phyloP scores from a whole-genome alignment of 768 basidiomycete genomes.

The Podaxis mareebaensis region DNA sequence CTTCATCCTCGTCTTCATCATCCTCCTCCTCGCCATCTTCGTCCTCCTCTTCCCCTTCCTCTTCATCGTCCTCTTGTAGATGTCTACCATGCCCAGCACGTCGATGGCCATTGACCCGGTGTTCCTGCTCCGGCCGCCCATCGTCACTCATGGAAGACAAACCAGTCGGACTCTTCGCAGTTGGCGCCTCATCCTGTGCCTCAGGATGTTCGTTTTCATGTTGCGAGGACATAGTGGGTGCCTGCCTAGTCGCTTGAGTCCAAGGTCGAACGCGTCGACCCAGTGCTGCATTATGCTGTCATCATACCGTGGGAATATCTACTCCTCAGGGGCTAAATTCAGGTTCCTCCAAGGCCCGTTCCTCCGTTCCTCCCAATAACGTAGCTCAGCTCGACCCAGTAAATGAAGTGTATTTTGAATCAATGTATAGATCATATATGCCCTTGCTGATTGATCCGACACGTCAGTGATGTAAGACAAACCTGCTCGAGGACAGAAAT shows the following conservation, averaged over 20 bases:
- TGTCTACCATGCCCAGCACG: not conserved
- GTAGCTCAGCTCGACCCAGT: no score
- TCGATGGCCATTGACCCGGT: conserved; percentile 2
- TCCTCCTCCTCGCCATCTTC: conserved; percentile 26
- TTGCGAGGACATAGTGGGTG: conserved; percentile 9
- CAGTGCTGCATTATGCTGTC: not conserved
- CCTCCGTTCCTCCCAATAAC: no score
- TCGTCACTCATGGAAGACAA: conserved; percentile 13
- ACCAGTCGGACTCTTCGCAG: conserved; percentile 20
- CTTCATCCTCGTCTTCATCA: conserved; percentile 38
- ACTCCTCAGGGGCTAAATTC: not conserved
- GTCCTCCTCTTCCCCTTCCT: conserved; percentile 27
- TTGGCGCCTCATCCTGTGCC: not conserved
- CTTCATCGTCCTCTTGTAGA: not conserved
- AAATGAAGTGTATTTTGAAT: no score
- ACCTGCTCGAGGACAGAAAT: no score
- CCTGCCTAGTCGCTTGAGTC: not conserved
- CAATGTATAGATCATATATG: no score
- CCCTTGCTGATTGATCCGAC: no score
- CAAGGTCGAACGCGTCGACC: not conserved
- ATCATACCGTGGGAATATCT: conserved; percentile 7
- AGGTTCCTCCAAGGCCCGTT: not conserved
- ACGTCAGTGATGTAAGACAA: no score
- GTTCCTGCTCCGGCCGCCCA: conserved; percentile 3
- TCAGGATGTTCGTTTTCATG: conserved; percentile 12